These are phyloP conservation scores for Alternaria tenuissima DNA, from an alignment of 2,329 filamentous ascomycete genomes.

Conservation along the genomic window DNA sequence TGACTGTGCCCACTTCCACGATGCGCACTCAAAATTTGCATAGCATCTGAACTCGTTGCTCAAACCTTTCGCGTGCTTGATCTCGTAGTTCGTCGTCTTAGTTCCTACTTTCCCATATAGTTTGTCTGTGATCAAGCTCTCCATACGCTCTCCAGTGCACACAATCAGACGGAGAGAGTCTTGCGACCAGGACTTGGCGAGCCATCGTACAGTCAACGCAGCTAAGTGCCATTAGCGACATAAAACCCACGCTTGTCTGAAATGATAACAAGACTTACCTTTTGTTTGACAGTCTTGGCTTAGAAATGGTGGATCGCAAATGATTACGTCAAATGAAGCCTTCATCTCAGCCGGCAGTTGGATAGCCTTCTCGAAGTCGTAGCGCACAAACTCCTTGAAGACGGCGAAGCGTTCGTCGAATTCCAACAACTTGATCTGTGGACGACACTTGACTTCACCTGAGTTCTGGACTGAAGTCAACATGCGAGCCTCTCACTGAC, in stretches of 20 bases:
- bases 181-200: slow-evolving; percentile 63
- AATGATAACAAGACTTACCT: slow-evolving; percentile 55
- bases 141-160: slow-evolving; percentile 82
- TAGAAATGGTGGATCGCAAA: slow-evolving; percentile 81
- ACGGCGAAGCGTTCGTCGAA: slow-evolving; percentile 77
- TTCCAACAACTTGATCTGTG: slow-evolving; percentile 73
- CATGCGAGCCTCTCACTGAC: no score
- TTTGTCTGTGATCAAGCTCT: slow-evolving; percentile 64
- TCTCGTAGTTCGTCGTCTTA: slow-evolving; percentile 72
- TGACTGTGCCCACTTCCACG: slow-evolving; percentile 48
- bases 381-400: slow-evolving; percentile 76
- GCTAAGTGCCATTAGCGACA: slow-evolving; percentile 55
- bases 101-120: slow-evolving; percentile 73
- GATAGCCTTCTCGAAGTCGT: slow-evolving; percentile 75
- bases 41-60: slow-evolving; percentile 86
- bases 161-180: slow-evolving; percentile 62
- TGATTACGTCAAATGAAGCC: slow-evolving; percentile 71
- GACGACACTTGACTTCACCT: slow-evolving; percentile 49
- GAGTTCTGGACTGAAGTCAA: slow-evolving; percentile 33
- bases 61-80: slow-evolving; percentile 73
- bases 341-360: slow-evolving; percentile 71
- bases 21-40: slow-evolving; percentile 74
- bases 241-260: background rate
- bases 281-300: slow-evolving; percentile 84
- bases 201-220: slow-evolving; percentile 78